Conservation (phyloP, 2,329 filamentous ascomycete genomes). For the Fusarium sp. region DNA sequence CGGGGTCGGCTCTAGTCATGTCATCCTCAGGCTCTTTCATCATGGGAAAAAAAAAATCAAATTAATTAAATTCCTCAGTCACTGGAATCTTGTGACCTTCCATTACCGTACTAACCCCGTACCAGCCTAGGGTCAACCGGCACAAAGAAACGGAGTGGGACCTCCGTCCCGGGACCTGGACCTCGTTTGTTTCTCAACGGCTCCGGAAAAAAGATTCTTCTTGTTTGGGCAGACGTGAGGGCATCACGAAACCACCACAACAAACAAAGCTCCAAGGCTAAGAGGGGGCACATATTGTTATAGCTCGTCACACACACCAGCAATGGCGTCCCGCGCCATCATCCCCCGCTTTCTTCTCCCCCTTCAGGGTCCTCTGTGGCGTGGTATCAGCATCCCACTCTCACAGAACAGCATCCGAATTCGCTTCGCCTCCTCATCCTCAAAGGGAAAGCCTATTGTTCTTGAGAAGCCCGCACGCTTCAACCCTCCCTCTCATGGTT, state of each 20-base stretch:
- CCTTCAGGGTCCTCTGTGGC: slow-evolving; percentile 66
- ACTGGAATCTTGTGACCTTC: neutral
- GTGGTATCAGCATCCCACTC: slow-evolving; percentile 49
- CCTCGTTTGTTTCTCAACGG: slow-evolving; percentile 22
- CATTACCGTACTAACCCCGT: neutral
- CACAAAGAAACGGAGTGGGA: slow-evolving; percentile 28
- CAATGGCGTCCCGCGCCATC: slow-evolving; percentile 58
- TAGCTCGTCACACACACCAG: neutral
- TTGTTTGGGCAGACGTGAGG: slow-evolving; percentile 22
- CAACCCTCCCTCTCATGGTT: slow-evolving; percentile 89
- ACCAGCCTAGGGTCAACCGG: slow-evolving; percentile 1
- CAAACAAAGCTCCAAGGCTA: slow-evolving; percentile 14
- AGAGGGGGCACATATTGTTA: neutral
- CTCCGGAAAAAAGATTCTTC: slow-evolving; percentile 41
- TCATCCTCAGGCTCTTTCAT: slow-evolving; percentile 27
- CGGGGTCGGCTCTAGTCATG: slow-evolving; percentile 36
- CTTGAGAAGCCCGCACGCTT: slow-evolving; percentile 91
- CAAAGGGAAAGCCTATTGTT: slow-evolving; percentile 67
- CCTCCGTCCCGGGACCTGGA: slow-evolving; percentile 13
- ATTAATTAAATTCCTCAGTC: neutral
- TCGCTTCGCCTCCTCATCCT: slow-evolving; percentile 46
- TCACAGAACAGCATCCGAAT: slow-evolving; percentile 48
- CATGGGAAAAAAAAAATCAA: slow-evolving; percentile 1
- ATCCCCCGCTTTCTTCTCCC: slow-evolving; percentile 77
- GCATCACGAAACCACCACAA: slow-evolving; percentile 28